Evolutionary conservation across 345 rosid genomes (phyloP).

Genomic region (Turnera subulata): DNA sequence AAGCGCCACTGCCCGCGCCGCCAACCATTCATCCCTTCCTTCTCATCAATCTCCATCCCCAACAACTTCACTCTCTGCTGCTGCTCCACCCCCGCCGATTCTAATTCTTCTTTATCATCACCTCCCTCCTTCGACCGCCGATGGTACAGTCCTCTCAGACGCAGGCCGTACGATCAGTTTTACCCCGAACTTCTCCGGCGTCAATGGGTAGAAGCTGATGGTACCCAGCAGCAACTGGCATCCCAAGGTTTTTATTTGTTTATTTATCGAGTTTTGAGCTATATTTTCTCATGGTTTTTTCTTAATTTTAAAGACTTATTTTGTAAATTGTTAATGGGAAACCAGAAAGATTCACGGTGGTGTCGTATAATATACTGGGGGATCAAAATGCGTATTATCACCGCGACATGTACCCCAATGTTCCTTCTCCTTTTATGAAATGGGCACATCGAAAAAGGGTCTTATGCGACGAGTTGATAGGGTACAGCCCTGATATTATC

Average conservation of each 20-base stretch:
- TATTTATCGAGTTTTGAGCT: not conserved
- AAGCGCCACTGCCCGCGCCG: not conserved
- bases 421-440: slow-evolving; percentile 46
- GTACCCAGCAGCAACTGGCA: slow-evolving; percentile 15
- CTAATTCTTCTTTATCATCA: slow-evolving; percentile 18
- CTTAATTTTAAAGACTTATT: not conserved
- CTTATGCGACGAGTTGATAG: slow-evolving; percentile 54
- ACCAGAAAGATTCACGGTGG: slow-evolving; percentile 54
- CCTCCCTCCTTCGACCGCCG: slow-evolving; percentile 37
- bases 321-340: slow-evolving; percentile 3
- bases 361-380: slow-evolving; percentile 75
- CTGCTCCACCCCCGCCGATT: slow-evolving; percentile 23
- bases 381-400: slow-evolving; percentile 62
- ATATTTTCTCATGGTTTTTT: too few relatives aligned
- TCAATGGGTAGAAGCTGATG: slow-evolving; percentile 59
- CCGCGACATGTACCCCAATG: slow-evolving; percentile 54
- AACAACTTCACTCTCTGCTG: slow-evolving; percentile 6
- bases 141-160: slow-evolving; percentile 35
- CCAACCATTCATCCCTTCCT: slow-evolving; percentile 6
- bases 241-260: slow-evolving; percentile 34
- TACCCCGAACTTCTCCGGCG: slow-evolving; percentile 42
- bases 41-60: slow-evolving; percentile 7
- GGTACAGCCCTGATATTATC: slow-evolving; percentile 59
- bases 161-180: slow-evolving; percentile 22
- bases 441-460: slow-evolving; percentile 68